Conservation (phyloP, 1,284 basidiomycete species). For the Blastosporella zonata region DNA sequence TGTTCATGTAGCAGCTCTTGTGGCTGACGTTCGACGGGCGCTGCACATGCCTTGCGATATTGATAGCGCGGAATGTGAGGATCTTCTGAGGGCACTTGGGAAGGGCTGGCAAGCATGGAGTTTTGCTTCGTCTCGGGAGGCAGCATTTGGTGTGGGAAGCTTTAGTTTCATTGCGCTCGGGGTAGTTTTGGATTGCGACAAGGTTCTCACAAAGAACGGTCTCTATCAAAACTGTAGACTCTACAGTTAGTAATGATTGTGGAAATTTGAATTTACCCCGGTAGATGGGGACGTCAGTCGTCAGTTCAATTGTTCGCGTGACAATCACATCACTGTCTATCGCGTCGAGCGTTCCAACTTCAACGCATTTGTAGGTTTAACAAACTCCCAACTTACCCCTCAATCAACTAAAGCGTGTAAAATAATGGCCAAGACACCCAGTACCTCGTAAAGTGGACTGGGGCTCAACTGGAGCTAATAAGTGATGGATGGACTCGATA, state of each 20-base stretch:
- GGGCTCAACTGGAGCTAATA: not conserved
- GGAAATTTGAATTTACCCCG: no score
- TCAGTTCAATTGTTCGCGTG: no score
- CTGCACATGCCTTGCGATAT: conserved; percentile 32
- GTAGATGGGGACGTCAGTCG: no score
- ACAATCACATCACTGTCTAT: no score
- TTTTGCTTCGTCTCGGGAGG: conserved; percentile 39
- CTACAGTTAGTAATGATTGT: no score
- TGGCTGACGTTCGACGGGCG: conserved; percentile 45
- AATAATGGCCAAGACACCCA: conserved; percentile 16
- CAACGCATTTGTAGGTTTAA: no score
- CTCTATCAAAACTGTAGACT: no score
- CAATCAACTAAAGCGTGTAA: no score
- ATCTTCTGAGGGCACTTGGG: conserved; percentile 41
- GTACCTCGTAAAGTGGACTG: conserved; percentile 1
- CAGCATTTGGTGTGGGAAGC: conserved; percentile 56
- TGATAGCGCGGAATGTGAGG: conserved; percentile 22
- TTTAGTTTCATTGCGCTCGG: conserved; percentile 64
- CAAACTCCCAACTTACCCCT: no score
- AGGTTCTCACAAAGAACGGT: no score
- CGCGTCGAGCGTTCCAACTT: no score
- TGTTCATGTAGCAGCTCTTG: conserved; percentile 48
- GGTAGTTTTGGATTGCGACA: conserved; percentile 57
- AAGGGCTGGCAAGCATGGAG: conserved; percentile 63
- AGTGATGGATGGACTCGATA: not conserved